These are phyloP conservation scores for Phycomyces blakesleeanus DNA, from an alignment of 192 early-diverging fungal species.

Conservation along the genomic window DNA sequence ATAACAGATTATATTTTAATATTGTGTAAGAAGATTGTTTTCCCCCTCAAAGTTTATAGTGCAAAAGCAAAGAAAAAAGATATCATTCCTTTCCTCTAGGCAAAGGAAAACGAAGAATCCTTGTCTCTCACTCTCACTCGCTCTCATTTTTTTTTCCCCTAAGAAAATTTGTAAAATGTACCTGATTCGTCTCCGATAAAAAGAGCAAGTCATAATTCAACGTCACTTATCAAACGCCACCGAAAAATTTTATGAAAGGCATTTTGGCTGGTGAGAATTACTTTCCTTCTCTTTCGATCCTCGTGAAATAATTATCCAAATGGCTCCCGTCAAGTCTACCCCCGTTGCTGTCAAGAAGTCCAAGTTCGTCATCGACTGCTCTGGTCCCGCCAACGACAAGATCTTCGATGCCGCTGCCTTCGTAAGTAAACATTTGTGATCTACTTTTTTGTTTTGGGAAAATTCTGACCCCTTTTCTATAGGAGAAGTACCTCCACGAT, in stretches of 20 bases:
- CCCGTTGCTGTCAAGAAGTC: slow-evolving; percentile 51
- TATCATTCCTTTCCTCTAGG: no score
- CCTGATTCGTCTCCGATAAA: slow-evolving; percentile 7
- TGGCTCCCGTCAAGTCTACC: slow-evolving; percentile 34
- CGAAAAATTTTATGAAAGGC: slow-evolving; percentile 12
- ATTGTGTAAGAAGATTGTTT: background rate
- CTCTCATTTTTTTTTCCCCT: no score
- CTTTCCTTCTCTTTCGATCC: slow-evolving; percentile 20
- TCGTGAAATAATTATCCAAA: slow-evolving; percentile 9
- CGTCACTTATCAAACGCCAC: background rate
- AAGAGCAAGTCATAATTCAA: background rate
- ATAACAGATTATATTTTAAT: no score
- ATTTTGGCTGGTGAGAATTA: background rate
- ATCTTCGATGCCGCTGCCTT: slow-evolving; percentile 97
- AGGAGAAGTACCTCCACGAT: slow-evolving; percentile 98
- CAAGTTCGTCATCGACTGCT: slow-evolving; percentile 94
- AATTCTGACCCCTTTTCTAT: slow-evolving; percentile 10
- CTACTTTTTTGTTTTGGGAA: slow-evolving; percentile 8
- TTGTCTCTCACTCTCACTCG: no score
- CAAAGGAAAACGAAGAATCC: no score
- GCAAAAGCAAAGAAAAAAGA: no score
- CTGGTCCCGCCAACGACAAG: slow-evolving; percentile 87
- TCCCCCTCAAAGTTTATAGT: no score
- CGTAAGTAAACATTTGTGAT: slow-evolving; percentile 47
- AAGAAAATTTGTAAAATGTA: no score